These are phyloP conservation scores for Prototheca wickerhamii DNA, from an alignment of 163 green algal genomes.

Conservation along the genomic window DNA sequence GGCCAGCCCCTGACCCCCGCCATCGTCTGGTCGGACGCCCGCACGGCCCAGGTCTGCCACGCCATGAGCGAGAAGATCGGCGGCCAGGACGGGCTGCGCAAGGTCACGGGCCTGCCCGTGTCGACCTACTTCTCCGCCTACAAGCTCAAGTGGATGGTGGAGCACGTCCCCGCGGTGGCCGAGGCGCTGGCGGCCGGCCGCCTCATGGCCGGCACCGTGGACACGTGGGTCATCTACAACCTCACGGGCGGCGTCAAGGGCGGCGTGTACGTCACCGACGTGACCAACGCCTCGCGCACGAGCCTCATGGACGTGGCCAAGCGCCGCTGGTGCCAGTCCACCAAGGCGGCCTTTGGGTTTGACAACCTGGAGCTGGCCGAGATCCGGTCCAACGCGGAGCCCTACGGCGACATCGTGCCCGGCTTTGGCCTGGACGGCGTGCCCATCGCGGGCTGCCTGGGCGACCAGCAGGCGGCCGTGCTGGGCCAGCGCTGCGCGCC, in stretches of 20 bases:
- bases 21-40: slow-evolving; percentile 92
- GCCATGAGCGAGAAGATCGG: slow-evolving; percentile 27
- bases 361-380: slow-evolving; percentile 43
- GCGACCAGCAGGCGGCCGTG: slow-evolving; percentile 91
- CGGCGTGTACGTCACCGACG: slow-evolving; percentile 45
- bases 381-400: slow-evolving; percentile 75
- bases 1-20: slow-evolving; percentile 84
- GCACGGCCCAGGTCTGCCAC: slow-evolving; percentile 62
- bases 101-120: slow-evolving; percentile 81
- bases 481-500: slow-evolving; percentile 73
- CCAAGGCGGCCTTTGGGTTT: slow-evolving; percentile 52
- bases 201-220: slow-evolving; percentile 82
- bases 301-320: slow-evolving; percentile 82
- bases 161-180: slow-evolving; percentile 20
- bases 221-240: slow-evolving; percentile 93
- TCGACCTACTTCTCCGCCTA: slow-evolving; percentile 92
- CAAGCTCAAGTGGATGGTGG: slow-evolving; percentile 58
- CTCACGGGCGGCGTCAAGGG: slow-evolving; percentile 58
- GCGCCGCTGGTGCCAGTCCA: slow-evolving; percentile 60
- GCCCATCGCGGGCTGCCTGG: slow-evolving; percentile 83
- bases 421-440: slow-evolving; percentile 48
- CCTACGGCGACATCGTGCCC: slow-evolving; percentile 35
- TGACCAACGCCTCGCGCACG: slow-evolving; percentile 87
- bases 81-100: slow-evolving; percentile 62
- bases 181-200: slow-evolving; percentile 33